Conservation (phyloP, 1,139 yeast genomes). For the Taphrina sp. region DNA sequence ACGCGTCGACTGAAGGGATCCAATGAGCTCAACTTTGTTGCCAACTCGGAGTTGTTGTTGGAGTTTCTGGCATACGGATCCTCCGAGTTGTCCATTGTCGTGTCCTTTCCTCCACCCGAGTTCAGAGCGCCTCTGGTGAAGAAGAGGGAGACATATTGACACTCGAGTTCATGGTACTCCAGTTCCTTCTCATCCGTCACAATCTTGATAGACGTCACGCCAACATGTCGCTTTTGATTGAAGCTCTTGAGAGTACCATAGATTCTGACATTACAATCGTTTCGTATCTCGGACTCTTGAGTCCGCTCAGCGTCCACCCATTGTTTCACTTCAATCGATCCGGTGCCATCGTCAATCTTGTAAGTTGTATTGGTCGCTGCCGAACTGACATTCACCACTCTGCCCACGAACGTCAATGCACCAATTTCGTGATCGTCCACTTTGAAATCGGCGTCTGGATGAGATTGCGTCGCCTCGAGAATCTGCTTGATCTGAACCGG, state of each 20-base stretch:
- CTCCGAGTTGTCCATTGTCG: neutral
- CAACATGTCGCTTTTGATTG: conserved; percentile 63
- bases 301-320: conserved; percentile 35
- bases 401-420: conserved; percentile 63
- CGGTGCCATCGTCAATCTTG: conserved; percentile 83
- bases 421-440: conserved; percentile 63
- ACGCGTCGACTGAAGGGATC: conserved; percentile 36
- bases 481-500: conserved; percentile 86
- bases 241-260: conserved; percentile 73
- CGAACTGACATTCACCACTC: conserved; percentile 51
- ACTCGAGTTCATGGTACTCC: conserved; percentile 71
- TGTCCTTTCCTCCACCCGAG: neutral
- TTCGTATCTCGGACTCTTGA: conserved; percentile 41
- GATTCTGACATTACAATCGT: conserved; percentile 61
- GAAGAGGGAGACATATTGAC: conserved; percentile 57
- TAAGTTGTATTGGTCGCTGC: conserved; percentile 49
- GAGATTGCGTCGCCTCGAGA: conserved; percentile 60
- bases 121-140: conserved; percentile 38
- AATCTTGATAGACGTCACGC: conserved; percentile 60
- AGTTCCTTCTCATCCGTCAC: conserved; percentile 73
- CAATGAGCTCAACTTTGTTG: conserved; percentile 28
- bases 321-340: conserved; percentile 62
- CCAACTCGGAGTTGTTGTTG: conserved; percentile 9
- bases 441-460: conserved; percentile 73
- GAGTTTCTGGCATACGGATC: conserved; percentile 15